Percentiles rank a stretch among this genome's conserved stretches.
phyloP scores from a whole-genome alignment of 352 stramenopile genomes.

The Globisporangium cystogenes region DNA sequence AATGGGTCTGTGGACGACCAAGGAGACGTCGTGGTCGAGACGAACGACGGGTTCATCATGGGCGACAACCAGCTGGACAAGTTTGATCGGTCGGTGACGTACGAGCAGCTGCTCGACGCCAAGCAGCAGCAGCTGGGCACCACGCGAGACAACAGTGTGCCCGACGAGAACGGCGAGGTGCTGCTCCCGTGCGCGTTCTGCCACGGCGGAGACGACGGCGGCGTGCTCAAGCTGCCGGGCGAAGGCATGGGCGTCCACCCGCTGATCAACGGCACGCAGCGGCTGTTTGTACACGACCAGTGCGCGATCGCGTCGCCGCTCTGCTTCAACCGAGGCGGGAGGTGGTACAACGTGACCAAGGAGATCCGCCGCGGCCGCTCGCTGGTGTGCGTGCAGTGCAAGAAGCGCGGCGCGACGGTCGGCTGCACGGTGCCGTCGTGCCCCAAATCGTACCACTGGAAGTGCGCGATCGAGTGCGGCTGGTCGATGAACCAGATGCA shows the following conservation, averaged over 20 bases:
- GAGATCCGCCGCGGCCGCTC: conserved; percentile 76
- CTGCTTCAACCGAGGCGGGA: conserved; percentile 71
- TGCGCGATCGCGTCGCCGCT: conserved; percentile 79
- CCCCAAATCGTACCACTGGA: conserved; percentile 78
- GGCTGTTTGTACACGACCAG: conserved; percentile 84
- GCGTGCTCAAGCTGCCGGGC: conserved; percentile 72
- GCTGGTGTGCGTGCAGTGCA: conserved; percentile 59
- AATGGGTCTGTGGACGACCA: conserved; percentile 15
- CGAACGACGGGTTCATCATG: conserved; percentile 80
- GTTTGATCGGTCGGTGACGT: conserved; percentile 66
- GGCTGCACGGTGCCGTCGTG: conserved; percentile 63
- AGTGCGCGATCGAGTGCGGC: conserved; percentile 62
- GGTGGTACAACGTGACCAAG: conserved; percentile 82
- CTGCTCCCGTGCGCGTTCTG: conserved; percentile 82
- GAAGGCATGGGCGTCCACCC: conserved; percentile 69
- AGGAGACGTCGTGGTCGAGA: conserved; percentile 65
- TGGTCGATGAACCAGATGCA: conserved; percentile 77
- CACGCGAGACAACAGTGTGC: conserved; percentile 15
- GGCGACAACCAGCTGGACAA: conserved; percentile 75
- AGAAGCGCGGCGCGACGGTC: conserved; percentile 69
- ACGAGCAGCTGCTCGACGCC: conserved; percentile 50
- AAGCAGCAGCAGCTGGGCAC: conserved; percentile 37
- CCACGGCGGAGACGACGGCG: conserved; percentile 53
- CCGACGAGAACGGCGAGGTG: conserved; percentile 26
- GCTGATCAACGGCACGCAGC: conserved; percentile 57